Conservation (phyloP, 129 eudicot species). For the Erigeron canadensis region DNA sequence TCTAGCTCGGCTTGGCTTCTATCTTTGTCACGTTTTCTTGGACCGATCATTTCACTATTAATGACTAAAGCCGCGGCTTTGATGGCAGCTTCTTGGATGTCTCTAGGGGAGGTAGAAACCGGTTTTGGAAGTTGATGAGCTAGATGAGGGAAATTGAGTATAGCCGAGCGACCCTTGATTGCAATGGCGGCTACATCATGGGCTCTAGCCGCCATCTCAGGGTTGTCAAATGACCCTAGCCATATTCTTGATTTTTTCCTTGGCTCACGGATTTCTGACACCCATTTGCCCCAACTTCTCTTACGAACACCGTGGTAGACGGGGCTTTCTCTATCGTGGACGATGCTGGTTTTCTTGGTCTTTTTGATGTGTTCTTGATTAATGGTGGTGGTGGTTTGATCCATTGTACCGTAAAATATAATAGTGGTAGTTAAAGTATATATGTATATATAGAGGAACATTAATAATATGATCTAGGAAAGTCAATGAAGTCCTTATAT, state of each 20-base stretch:
- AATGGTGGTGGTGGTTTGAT: neutral
- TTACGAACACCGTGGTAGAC: slow-evolving; percentile 24
- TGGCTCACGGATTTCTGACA: slow-evolving; percentile 26
- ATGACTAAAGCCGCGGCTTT: slow-evolving; percentile 20
- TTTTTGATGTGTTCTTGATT: neutral
- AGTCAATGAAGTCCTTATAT: neutral
- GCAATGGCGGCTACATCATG: slow-evolving; percentile 31
- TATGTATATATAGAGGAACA: neutral
- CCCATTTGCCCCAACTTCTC: slow-evolving; percentile 35
- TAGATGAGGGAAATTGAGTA: slow-evolving; percentile 29
- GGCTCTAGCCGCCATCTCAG: slow-evolving; percentile 31
- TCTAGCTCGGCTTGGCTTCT: slow-evolving; percentile 10
- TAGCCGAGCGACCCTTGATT: slow-evolving; percentile 26
- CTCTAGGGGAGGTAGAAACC: slow-evolving; percentile 17
- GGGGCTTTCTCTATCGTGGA: neutral
- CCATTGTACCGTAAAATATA: neutral
- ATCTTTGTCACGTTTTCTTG: neutral
- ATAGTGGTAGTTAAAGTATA: neutral
- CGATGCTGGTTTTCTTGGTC: slow-evolving; percentile 1
- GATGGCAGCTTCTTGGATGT: slow-evolving; percentile 24
- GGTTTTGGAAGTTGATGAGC: slow-evolving; percentile 26
- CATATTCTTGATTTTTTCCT: slow-evolving; percentile 27
- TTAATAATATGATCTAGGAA: neutral
- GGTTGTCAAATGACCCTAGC: slow-evolving; percentile 30
- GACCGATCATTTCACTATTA: neutral